A percentile compares a stretch with the other conserved stretches of the same genome.
These are phyloP conservation scores for Pestalotiopsis sp. DNA, from an alignment of 2,329 filamentous ascomycete species.

Conservation along the genomic window DNA sequence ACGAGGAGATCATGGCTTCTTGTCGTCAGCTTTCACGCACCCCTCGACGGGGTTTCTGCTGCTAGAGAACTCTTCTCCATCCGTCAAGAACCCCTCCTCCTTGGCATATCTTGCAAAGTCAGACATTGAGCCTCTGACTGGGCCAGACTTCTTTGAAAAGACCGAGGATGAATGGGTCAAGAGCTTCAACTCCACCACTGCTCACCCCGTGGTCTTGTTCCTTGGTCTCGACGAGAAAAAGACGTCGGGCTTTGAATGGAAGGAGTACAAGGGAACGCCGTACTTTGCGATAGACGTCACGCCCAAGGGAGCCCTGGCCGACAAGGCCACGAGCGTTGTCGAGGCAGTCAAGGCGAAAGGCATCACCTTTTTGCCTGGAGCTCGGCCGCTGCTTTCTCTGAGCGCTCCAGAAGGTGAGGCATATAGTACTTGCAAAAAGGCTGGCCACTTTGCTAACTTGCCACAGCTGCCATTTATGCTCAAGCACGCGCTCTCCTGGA, in stretches of 20 bases:
- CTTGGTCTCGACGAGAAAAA: constrained; percentile 75
- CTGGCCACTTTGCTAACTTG: constrained; percentile 2
- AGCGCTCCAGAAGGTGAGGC: constrained; percentile 49
- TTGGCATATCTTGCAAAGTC: constrained; percentile 71
- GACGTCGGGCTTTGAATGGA: constrained; percentile 57
- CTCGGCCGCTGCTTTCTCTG: constrained; percentile 40
- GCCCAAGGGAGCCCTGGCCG: constrained; percentile 64
- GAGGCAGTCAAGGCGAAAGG: constrained; percentile 61
- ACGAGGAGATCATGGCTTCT: constrained; percentile 70
- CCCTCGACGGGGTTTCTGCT: constrained; percentile 73
- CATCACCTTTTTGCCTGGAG: constrained; percentile 66
- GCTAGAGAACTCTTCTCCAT: constrained; percentile 76
- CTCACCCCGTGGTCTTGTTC: constrained; percentile 76
- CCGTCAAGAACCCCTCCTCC: constrained; percentile 61
- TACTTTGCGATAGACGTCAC: constrained; percentile 92
- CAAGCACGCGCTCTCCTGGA: constrained; percentile 87
- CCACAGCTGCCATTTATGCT: constrained; percentile 81
- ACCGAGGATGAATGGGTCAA: constrained; percentile 74
- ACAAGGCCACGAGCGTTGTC: constrained; percentile 64
- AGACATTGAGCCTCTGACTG: constrained; percentile 73
- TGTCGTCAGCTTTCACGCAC: constrained; percentile 67
- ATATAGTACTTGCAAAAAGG: constrained; percentile 2
- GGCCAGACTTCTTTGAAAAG: constrained; percentile 69
- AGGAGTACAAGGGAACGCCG: constrained; percentile 76
- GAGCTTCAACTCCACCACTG: constrained; percentile 71